Evolutionary conservation across 805 yeast genomes (phyloP), one percentile per base, ranked within the genome.

Genomic region (Candida michaelii): DNA sequence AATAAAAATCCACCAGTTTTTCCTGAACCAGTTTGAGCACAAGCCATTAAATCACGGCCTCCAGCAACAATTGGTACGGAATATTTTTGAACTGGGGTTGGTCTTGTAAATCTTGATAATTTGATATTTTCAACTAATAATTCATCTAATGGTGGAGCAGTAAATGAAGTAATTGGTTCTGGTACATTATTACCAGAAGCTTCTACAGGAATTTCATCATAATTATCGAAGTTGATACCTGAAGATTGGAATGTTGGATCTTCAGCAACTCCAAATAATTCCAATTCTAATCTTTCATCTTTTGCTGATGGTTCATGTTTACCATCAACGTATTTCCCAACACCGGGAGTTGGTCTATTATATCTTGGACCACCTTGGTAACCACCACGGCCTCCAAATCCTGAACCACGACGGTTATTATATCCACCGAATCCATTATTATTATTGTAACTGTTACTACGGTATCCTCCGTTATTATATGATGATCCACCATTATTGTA

Each of bases 11-110:
- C 99, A 79, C 98, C 99, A 63, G 99, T 93, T 76, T 93, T 93
- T 80, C 99, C 99, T 46, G 98, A 90, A 84, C 96, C 96, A 55
- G 96, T 88, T 76, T 89, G 96, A 46, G 96, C 96, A 80, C 96
- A 89, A 27, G 96, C 96, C 96, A 88, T 89, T 71, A 88, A 78
- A 70, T 88, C 96, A 71, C 96, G 81, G 58, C 90, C 89, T 47
- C 74, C 81, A 46, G 91, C 88, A 52, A 89, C 91, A 52, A 89
- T 88, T 53, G 96, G 96, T 51, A 89, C 85, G 34, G 96, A 89
- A 76, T 88, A 88, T 71, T 89, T 89, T 67, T 88, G 96, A 45
- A 88, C 96, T 39, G 96, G 99, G 27, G 99, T 93, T 62, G 99
- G 99, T 69, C 79, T 89, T 51, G 87, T 81, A 76, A 91, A 93